Percentiles rank a stretch among this genome's conserved stretches.
phyloP scores from a whole-genome alignment of 208 protist species.

The Wallacemonas sp. region DNA sequence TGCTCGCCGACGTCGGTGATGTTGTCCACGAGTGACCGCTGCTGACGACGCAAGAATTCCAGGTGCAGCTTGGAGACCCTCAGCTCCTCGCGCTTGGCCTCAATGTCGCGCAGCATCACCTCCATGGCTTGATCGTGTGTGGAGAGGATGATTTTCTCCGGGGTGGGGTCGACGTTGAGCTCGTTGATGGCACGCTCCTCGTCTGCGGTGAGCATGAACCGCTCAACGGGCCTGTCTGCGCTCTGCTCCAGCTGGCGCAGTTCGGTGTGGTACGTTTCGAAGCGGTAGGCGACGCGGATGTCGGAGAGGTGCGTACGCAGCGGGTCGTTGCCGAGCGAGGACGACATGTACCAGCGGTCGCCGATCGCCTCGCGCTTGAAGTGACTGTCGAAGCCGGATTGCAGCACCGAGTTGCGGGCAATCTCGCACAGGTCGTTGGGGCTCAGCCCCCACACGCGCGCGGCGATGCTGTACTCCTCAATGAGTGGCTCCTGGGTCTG shows the following conservation, averaged over 20 bases:
- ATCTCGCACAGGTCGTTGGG: slow-evolving; percentile 93
- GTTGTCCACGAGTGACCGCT: slow-evolving; percentile 80
- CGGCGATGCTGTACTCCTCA: slow-evolving; percentile 95
- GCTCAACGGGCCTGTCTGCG: slow-evolving; percentile 51
- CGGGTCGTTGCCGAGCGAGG: slow-evolving; percentile 87
- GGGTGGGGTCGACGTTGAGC: slow-evolving; percentile 49
- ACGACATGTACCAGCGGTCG: slow-evolving; percentile 88
- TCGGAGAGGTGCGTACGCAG: slow-evolving; percentile 90
- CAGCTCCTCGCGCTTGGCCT: slow-evolving; percentile 62
- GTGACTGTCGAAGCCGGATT: slow-evolving; percentile 88
- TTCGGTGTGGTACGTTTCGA: slow-evolving; percentile 93
- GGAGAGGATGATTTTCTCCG: slow-evolving; percentile 73
- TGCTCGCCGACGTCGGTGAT: slow-evolving; percentile 75
- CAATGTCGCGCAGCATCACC: slow-evolving; percentile 83
- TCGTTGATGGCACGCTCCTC: slow-evolving; percentile 86
- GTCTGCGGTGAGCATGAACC: slow-evolving; percentile 82
- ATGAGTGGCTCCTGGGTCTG: slow-evolving; percentile 95
- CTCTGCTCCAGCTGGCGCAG: slow-evolving; percentile 79
- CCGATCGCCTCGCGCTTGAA: slow-evolving; percentile 91
- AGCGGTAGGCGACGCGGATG: slow-evolving; percentile 92
- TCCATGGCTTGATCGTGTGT: slow-evolving; percentile 91
- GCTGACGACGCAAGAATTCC: slow-evolving; percentile 70
- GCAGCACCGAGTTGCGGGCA: slow-evolving; percentile 90
- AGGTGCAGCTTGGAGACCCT: slow-evolving; percentile 47
- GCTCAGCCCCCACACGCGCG: slow-evolving; percentile 89